Evolutionary conservation across 306 rosid species (phyloP).

Genomic region (Casuarina cunninghamiana): DNA sequence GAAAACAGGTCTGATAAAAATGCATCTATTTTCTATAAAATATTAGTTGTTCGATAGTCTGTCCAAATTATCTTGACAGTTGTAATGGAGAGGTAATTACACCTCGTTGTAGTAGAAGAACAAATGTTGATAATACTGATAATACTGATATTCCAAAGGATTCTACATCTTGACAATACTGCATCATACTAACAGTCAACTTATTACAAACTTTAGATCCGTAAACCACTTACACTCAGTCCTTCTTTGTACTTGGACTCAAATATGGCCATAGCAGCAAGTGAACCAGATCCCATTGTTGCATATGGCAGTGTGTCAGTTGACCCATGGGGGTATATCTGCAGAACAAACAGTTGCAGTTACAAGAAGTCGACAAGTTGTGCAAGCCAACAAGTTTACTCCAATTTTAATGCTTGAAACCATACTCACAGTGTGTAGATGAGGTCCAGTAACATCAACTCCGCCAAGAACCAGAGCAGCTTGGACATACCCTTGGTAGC

Average conservation of each 20-base stretch:
- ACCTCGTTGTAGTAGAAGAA: background rate
- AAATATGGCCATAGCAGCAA: slow-evolving; percentile 59
- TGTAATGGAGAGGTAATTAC: background rate
- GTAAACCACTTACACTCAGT: slow-evolving; percentile 39
- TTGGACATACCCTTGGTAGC: slow-evolving; percentile 54
- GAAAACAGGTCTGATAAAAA: background rate
- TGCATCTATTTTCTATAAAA: background rate
- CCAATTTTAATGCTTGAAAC: slow-evolving; percentile 17
- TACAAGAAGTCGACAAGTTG: slow-evolving; percentile 18
- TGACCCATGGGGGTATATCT: slow-evolving; percentile 72
- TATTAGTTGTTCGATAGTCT: background rate
- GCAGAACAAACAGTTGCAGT: slow-evolving; percentile 6
- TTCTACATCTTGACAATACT: background rate
- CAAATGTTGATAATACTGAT: background rate
- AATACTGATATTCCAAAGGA: background rate
- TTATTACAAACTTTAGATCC: background rate
- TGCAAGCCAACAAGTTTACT: slow-evolving; percentile 7
- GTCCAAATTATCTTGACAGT: background rate
- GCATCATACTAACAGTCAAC: background rate
- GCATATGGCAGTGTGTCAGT: slow-evolving; percentile 64
- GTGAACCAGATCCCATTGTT: slow-evolving; percentile 68
- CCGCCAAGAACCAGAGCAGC: slow-evolving; percentile 75
- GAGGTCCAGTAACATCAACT: slow-evolving; percentile 61
- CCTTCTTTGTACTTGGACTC: slow-evolving; percentile 77
- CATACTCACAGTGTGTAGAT: slow-evolving; percentile 79